Conservation (phyloP, 331 rosid species). For the Saraca asoca region DNA sequence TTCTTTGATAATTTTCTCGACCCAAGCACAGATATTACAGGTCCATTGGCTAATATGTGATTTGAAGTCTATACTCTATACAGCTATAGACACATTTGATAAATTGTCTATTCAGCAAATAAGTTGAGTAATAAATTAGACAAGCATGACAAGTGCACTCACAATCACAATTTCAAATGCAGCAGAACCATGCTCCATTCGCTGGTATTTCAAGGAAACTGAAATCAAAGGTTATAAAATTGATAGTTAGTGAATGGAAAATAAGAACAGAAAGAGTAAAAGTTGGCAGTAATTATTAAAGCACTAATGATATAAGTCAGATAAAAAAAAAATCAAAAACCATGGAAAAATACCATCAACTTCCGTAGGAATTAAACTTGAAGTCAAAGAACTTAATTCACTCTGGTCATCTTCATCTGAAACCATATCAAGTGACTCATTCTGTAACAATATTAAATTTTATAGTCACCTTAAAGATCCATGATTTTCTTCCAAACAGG, state of each 20-base stretch:
- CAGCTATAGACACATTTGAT: too few relatives aligned
- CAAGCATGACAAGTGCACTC: slow-evolving; percentile 36
- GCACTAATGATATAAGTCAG: too few relatives aligned
- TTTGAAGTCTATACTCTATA: too few relatives aligned
- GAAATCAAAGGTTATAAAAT: slow-evolving; percentile 28
- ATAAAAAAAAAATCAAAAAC: slow-evolving; percentile 10
- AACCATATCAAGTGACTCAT: slow-evolving; percentile 28
- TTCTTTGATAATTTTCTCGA: neutral
- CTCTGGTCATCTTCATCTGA: slow-evolving; percentile 36
- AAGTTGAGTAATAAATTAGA: slow-evolving; percentile 1
- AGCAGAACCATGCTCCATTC: slow-evolving; percentile 24
- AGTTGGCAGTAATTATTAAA: neutral
- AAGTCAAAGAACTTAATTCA: slow-evolving; percentile 39
- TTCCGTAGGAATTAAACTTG: slow-evolving; percentile 32
- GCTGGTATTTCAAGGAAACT: slow-evolving; percentile 43
- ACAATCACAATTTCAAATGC: slow-evolving; percentile 58
- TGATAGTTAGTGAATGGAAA: slow-evolving; percentile 3
- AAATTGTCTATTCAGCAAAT: slow-evolving; percentile 1
- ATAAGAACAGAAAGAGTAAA: slow-evolving; percentile 15
- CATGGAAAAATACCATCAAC: slow-evolving; percentile 39
- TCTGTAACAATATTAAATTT: slow-evolving; percentile 36
- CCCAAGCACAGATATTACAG: slow-evolving; percentile 13
- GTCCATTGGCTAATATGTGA: too few relatives aligned
- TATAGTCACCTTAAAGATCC: slow-evolving; percentile 13
- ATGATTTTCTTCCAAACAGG: slow-evolving; percentile 3